Base-by-base conservation (phyloP, 2,329 filamentous ascomycete genomes). In the Botryotinia convoluta region DNA sequence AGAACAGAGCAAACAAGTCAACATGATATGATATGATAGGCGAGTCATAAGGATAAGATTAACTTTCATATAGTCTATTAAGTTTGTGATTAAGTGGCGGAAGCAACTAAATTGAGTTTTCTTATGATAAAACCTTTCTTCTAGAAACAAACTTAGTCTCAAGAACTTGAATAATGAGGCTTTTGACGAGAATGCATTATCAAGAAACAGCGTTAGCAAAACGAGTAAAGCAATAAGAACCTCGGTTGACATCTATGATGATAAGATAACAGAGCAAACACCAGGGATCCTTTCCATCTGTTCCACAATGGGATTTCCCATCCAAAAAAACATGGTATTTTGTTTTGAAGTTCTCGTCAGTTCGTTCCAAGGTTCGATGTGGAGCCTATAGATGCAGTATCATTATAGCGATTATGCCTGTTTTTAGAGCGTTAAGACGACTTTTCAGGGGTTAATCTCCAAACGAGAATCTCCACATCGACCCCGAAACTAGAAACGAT, bases 81-180 rank as follows among this genome's bases (percentile, higher is more conserved):
- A n/a, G 29, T 22, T n/a, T 44, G 29, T 45, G 39, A 45, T 44
- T 45, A 44, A 39, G 29, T 37, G 32, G 14, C 26, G 35, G 22
- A 39, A 29, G 14, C 20, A 14, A 61, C 18, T 22, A 35, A 45
- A 14, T 18, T 32, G 18, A 22, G 29, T 20, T 64, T 45, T 14
- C 26, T 29, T 64, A 26, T 64, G n/a, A 64, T 22, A 14, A 20
- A 45, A 42, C 20, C 48, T 37, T 51, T 51, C 44, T 51, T 51
- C 44, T 48, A 37, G 63, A 67, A 67, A 67, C 44, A 51, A 67
- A n/a, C 35, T 5, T 51, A 42, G 64, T 57, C 35, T 68, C 35
- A 54, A 42, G 16, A 9, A 42, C 64, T 68, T 16, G 26, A 68
- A 68, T 54, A n/a, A 42, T n/a, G 37, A 42, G 26, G 37, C 10